Evolutionary conservation across 2,329 filamentous ascomycete species (phyloP).

Genomic region (Byssoonygena ceratinophila): DNA sequence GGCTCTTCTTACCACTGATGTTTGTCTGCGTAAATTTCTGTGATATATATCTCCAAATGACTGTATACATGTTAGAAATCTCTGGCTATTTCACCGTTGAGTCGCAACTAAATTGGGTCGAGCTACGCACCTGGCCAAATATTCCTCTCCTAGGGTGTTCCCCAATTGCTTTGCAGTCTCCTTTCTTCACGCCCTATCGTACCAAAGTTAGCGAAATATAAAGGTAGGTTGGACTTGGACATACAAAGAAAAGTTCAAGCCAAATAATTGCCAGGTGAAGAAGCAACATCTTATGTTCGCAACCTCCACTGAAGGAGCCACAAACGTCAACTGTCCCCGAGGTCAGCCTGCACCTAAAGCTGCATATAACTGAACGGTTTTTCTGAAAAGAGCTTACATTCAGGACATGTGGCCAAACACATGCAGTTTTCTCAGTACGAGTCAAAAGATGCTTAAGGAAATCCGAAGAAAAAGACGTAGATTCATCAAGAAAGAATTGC

Average conservation of each 20-base stretch:
- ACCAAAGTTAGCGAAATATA: background rate
- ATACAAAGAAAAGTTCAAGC: constrained; percentile 7
- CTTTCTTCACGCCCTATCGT: background rate
- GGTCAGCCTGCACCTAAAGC: background rate
- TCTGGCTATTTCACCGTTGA: background rate
- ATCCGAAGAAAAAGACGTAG: background rate
- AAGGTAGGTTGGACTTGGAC: background rate
- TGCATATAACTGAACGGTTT: background rate
- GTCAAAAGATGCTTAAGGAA: background rate
- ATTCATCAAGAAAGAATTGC: background rate
- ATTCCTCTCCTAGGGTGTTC: background rate
- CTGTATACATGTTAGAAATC: background rate
- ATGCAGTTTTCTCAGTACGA: background rate
- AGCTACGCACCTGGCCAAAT: background rate
- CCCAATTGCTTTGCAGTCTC: constrained; percentile 7
- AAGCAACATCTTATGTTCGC: constrained; percentile 6
- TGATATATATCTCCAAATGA: constrained; percentile 1
- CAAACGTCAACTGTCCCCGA: background rate
- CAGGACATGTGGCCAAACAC: background rate
- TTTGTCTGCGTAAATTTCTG: background rate
- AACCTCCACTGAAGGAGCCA: background rate
- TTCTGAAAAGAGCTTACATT: background rate
- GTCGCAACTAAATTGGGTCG: background rate
- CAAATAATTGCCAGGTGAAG: constrained; percentile 3
- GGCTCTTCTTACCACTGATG: constrained; percentile 2